phyloP scores from a whole-genome alignment of 2,329 filamentous ascomycete genomes.

The Penicillium paneum region DNA sequence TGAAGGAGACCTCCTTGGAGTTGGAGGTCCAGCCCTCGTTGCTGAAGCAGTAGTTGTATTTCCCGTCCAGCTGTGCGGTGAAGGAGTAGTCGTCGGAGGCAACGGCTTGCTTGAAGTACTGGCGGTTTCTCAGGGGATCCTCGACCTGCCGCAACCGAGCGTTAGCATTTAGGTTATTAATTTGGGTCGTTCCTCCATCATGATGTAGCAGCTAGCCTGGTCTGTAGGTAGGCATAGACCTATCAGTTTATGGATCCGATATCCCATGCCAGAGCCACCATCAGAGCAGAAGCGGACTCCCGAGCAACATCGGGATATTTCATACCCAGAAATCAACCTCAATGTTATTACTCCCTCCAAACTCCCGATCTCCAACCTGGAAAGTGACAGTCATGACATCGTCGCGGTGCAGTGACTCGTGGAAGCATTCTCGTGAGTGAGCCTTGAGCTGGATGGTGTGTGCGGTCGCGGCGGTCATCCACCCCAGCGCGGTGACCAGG shows the following conservation, averaged over 20 bases:
- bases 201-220: not conserved
- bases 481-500: constrained; percentile 53
- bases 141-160: constrained; percentile 57
- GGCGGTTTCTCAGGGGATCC: constrained; percentile 71
- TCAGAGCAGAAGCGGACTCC: not conserved
- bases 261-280: not conserved
- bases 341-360: constrained; percentile 88
- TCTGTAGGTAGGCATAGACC: too few relatives aligned
- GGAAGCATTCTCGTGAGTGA: constrained; percentile 95
- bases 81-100: constrained; percentile 94
- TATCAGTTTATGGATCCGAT: not conserved
- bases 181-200: not conserved
- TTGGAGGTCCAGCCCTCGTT: constrained; percentile 97
- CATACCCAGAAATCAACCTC: constrained; percentile 98
- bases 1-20: constrained; percentile 98
- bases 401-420: constrained; percentile 86
- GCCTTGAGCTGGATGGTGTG: constrained; percentile 96
- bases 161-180: constrained; percentile 9
- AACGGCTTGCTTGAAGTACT: constrained; percentile 74
- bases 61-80: constrained; percentile 77
- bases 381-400: constrained; percentile 99
- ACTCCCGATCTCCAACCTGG: constrained; percentile 95
- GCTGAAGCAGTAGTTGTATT: constrained; percentile 96
- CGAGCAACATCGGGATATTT: constrained; percentile 6
- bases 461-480: constrained; percentile 62